phyloP scores from a whole-genome alignment of 1,284 basidiomycete species.

The Ustilago lituana region DNA sequence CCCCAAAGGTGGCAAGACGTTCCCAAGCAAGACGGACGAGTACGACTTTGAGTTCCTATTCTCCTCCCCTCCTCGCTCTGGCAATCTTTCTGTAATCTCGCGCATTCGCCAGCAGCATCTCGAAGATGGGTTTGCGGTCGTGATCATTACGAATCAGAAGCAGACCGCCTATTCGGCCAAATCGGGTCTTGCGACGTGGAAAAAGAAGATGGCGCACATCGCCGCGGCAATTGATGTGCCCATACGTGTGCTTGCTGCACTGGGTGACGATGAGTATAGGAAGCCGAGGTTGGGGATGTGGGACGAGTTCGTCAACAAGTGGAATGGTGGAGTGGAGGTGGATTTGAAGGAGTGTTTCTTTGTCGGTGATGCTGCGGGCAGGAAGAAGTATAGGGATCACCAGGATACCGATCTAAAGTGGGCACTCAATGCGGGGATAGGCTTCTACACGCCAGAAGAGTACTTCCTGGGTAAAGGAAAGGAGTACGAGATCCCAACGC shows the following conservation, averaged over 20 bases:
- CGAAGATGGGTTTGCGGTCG: conserved; percentile 22
- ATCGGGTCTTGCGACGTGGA: conserved; percentile 39
- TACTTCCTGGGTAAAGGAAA: conserved; percentile 47
- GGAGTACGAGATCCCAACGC: conserved; percentile 22
- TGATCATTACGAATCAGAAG: conserved; percentile 56
- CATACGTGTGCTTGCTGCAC: conserved; percentile 50
- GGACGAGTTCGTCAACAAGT: conserved; percentile 19
- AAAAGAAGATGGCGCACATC: conserved; percentile 50
- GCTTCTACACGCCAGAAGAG: conserved; percentile 63
- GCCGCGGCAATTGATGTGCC: conserved; percentile 48
- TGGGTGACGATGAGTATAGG: conserved; percentile 54
- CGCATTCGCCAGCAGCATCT: conserved; percentile 29
- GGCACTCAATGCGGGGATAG: conserved; percentile 60
- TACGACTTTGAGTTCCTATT: conserved; percentile 51
- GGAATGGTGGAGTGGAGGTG: conserved; percentile 34
- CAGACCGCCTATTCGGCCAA: conserved; percentile 29
- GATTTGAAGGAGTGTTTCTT: conserved; percentile 50
- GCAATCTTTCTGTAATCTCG: conserved; percentile 8
- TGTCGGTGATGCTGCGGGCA: conserved; percentile 64
- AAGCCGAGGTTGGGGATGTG: conserved; percentile 60
- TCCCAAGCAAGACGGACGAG: conserved; percentile 45
- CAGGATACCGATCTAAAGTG: conserved; percentile 63
- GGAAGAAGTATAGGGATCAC: conserved; percentile 48
- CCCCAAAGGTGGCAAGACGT: conserved; percentile 47
- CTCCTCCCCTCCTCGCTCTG: conserved; percentile 1